Base-by-base conservation (phyloP, 768 basidiomycete species). In the Lentinula sp. region DNA sequence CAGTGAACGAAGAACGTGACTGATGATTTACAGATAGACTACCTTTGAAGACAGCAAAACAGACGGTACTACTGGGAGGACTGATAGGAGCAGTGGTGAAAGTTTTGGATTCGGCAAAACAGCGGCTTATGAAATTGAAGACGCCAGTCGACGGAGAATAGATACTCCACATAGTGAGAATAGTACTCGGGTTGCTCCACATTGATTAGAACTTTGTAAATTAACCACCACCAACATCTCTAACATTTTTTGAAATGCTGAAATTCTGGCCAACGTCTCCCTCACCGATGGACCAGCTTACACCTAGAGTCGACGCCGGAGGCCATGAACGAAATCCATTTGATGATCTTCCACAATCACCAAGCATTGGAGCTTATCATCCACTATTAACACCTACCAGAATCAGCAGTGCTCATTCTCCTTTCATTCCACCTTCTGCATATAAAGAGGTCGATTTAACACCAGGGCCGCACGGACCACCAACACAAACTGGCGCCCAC, bases 311-410 rank as follows among this genome's bases (percentile, higher is more conserved):
- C 35, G 57, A 59, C 12, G 45, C 4, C 9, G 39, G 23, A n/a
- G 57, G 57, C 46, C 49, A 32, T 43, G 59, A 60, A 39, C 59
- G 28, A 7, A 60, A 60, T 60, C 59, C 59, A 6, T 60, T 60
- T 15, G 59, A 60, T n/a, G 15, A 28, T 33, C 20, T 37, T 39
- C 55, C 20, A 56, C 39, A 16, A 42, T 56, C 39, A 23, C 54
- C 50, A 20, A 36, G 50, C 18, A 33, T n/a, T 51, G 50, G 32
- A 33, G 36, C 28, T 49, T 35, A 46, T 35, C 59, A 60, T 43
- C 59, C 59, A 8, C 59, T 60, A 7, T 42, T 60, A 41, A 60
- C 59, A 1, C 59, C 59, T 13, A 60, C 59, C 6, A 59, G 58
- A 15, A 50, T 52, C 16, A 28, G n/a, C 37, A 12, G 37, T 52